Evolutionary conservation across 139 green algal species (phyloP), one percentile per base, ranked within the genome.

Genomic region (Eudorina sp.): DNA sequence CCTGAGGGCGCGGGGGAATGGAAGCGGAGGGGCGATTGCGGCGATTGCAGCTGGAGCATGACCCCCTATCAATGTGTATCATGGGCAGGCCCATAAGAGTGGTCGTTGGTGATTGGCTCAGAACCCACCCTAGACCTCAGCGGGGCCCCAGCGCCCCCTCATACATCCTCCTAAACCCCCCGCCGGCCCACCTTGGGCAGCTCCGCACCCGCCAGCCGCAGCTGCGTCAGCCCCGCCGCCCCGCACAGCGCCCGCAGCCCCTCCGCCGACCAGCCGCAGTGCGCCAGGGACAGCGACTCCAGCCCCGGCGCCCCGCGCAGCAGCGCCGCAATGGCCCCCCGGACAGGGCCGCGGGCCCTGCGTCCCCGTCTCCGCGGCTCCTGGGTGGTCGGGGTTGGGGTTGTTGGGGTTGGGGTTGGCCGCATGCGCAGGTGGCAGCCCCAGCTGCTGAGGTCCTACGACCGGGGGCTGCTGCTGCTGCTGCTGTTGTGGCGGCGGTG

Each of bases 191-290:
- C 77, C 55, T 58, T 55, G 27, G 78, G 78, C 53, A 85, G 40
- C 11, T 73, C 80, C 29, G 46, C 60, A 2, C 80, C 80, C 4
- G 25, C 36, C 60, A 86, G 58, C 60, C 80, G 60, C 80, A 86
- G 58, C 13, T 45, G 80, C 1, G 41, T 25, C 29, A 86, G 58
- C 1, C 16, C 4, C 14, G 38, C 7, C 4, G 25, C 27, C 16
- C 23, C 43, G 1, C 29, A 18, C 41, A 86, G 80, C 18, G 41
- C 60, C 43, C 29, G 27, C 27, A 86, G 55, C 0, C 60, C 80
- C 29, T 76, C 80, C 4, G 27, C 60, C 16, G 21, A 43, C 60
- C 60, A 86, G 21, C 0, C 31, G 0, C n/a, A 66, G 43, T 86
- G 55, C 38, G 58, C 60, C 60, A 86, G 41, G 1, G 80, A 86